Conservation (phyloP, 2,329 filamentous ascomycete genomes). For the Apiospora koreana region DNA sequence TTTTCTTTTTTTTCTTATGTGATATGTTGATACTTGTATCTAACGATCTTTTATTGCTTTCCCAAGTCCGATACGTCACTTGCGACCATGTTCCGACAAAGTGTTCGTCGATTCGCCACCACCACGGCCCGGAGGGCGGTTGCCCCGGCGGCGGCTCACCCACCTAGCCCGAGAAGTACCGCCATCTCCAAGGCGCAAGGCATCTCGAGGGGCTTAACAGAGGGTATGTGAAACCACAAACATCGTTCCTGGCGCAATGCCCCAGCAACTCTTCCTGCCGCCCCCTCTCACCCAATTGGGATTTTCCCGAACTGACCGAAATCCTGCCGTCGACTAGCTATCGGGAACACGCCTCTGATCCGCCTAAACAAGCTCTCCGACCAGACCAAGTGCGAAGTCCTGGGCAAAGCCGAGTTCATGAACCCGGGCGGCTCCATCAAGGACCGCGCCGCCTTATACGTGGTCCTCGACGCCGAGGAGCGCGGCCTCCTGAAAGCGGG, state of each 20-base stretch:
- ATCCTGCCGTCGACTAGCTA: conserved; percentile 60
- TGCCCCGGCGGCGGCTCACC: conserved; percentile 35
- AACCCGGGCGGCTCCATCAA: conserved; percentile 97
- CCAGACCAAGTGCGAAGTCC: conserved; percentile 88
- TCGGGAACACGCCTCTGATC: conserved; percentile 96
- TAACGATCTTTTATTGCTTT: background rate
- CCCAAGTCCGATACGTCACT: background rate
- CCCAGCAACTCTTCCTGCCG: conserved; percentile 1
- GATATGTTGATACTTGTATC: background rate
- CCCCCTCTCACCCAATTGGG: background rate
- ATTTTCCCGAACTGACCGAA: background rate
- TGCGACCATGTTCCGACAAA: conserved; percentile 66
- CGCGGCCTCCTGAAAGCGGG: conserved; percentile 78
- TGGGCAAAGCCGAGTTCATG: conserved; percentile 98
- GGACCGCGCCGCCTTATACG: conserved; percentile 91
- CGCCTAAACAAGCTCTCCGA: conserved; percentile 84
- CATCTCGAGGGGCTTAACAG: conserved; percentile 74
- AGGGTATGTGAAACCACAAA: conserved; percentile 57
- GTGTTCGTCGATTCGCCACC: conserved; percentile 66
- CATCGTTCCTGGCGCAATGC: background rate
- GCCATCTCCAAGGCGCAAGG: conserved; percentile 80
- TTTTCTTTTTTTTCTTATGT: background rate
- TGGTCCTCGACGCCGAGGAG: conserved; percentile 92
- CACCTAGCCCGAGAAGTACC: conserved; percentile 62
- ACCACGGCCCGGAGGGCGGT: conserved; percentile 57